Evolutionary conservation across 805 yeast genomes (phyloP).

Genomic region (Candida sakaeoensis): DNA sequence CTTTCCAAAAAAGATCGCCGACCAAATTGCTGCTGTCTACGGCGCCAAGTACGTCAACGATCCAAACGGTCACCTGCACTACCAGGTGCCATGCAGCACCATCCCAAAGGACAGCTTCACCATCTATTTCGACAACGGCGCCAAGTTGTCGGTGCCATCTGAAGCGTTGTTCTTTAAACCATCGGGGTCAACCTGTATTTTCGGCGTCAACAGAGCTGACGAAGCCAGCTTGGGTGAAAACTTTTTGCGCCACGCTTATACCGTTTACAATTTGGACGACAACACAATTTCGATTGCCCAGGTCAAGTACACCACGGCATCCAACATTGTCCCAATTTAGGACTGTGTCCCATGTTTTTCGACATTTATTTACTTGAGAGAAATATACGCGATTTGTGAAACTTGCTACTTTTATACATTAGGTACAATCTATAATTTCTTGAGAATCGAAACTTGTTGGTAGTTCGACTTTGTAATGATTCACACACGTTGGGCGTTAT

Average conservation of each 20-base stretch:
- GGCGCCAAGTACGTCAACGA: neutral
- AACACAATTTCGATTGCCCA: constrained; percentile 51
- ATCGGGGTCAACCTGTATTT: constrained; percentile 33
- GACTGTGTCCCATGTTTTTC: too few relatives aligned
- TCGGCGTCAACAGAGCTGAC: constrained; percentile 14
- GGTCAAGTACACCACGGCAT: constrained; percentile 27
- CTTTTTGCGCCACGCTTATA: constrained; percentile 54
- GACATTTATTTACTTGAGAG: too few relatives aligned
- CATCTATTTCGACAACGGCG: constrained; percentile 6
- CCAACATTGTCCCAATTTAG: constrained; percentile 1
- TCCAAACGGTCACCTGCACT: neutral
- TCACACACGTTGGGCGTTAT: too few relatives aligned
- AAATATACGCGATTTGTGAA: too few relatives aligned
- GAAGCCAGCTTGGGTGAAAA: constrained; percentile 49
- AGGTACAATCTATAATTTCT: too few relatives aligned
- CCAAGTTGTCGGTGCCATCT: constrained; percentile 45
- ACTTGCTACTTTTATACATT: too few relatives aligned
- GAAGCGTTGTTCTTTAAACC: constrained; percentile 16
- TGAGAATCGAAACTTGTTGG: too few relatives aligned
- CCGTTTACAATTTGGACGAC: constrained; percentile 56
- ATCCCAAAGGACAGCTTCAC: neutral
- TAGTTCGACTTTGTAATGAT: too few relatives aligned
- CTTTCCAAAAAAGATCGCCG: constrained; percentile 33
- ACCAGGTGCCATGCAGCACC: constrained; percentile 6
- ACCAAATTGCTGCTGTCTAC: neutral